phyloP scores from a whole-genome alignment of 164 flowering plant species.

The Piper betle region DNA sequence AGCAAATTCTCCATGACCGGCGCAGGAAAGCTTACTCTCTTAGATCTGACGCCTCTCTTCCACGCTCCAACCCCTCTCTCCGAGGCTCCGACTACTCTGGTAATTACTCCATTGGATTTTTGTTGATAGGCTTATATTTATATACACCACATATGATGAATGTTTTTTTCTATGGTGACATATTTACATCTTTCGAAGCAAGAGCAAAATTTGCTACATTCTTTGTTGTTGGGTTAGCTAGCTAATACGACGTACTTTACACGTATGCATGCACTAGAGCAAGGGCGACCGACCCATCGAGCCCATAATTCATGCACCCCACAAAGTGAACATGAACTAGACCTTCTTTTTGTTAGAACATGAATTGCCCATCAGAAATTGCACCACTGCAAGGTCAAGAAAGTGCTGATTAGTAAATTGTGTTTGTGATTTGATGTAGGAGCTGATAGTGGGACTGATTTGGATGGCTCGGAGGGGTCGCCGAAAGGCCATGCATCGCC shows the following conservation, averaged over 20 bases:
- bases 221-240: background rate
- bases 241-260: background rate
- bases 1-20: slow-evolving; percentile 43
- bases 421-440: background rate
- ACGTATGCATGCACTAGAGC: background rate
- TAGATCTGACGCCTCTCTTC: slow-evolving; percentile 6
- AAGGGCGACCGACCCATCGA: background rate
- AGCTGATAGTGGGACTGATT: slow-evolving; percentile 29
- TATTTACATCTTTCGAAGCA: background rate
- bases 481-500: slow-evolving; percentile 38
- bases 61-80: slow-evolving; percentile 32
- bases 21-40: slow-evolving; percentile 23
- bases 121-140: background rate
- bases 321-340: background rate
- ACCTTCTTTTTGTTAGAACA: background rate
- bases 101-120: slow-evolving; percentile 1
- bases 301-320: background rate
- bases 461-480: slow-evolving; percentile 13
- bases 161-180: background rate
- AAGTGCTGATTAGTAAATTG: background rate
- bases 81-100: slow-evolving; percentile 44
- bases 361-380: too few species aligned
- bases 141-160: background rate
- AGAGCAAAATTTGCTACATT: background rate
- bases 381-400: too few species aligned